phyloP scores from a whole-genome alignment of 345 rosid species.

The Cochlearia excelsa region DNA sequence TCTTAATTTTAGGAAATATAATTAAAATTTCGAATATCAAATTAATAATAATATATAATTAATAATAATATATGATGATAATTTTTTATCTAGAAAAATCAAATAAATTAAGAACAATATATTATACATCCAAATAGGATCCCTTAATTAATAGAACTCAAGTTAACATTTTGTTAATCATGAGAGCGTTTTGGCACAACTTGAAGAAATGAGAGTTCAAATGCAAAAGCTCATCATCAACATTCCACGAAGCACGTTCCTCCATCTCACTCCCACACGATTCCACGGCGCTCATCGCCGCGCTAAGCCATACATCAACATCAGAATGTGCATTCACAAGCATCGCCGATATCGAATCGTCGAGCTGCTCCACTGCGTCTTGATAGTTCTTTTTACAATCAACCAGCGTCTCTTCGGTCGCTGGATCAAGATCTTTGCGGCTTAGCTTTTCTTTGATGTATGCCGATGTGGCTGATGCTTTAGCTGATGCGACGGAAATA shows the following conservation, averaged over 20 bases:
- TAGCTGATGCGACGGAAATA: conserved; percentile 37
- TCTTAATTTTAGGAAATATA: no score
- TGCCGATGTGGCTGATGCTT: conserved; percentile 41
- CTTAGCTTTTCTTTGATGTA: conserved; percentile 34
- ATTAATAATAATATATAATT: no score
- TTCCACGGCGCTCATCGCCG: conserved; percentile 43
- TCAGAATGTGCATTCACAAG: conserved; percentile 39
- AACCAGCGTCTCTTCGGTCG: conserved; percentile 40
- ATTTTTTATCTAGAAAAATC: no score
- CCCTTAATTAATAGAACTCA: not conserved
- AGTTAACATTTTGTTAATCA: conserved; percentile 33
- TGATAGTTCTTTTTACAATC: conserved; percentile 55
- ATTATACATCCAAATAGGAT: no score
- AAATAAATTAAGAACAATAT: no score
- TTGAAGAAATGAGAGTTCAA: conserved; percentile 38
- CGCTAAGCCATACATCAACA: conserved; percentile 39
- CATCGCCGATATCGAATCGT: conserved; percentile 49
- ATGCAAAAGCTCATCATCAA: conserved; percentile 18
- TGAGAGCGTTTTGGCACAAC: conserved; percentile 42
- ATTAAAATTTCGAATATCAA: no score
- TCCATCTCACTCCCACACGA: conserved; percentile 40
- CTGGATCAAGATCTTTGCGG: conserved; percentile 37
- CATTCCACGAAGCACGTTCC: not conserved
- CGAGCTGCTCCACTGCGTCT: conserved; percentile 59
- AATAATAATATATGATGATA: no score